Conservation (phyloP, 1,284 basidiomycete species). For the Afroboletus lepidellus region DNA sequence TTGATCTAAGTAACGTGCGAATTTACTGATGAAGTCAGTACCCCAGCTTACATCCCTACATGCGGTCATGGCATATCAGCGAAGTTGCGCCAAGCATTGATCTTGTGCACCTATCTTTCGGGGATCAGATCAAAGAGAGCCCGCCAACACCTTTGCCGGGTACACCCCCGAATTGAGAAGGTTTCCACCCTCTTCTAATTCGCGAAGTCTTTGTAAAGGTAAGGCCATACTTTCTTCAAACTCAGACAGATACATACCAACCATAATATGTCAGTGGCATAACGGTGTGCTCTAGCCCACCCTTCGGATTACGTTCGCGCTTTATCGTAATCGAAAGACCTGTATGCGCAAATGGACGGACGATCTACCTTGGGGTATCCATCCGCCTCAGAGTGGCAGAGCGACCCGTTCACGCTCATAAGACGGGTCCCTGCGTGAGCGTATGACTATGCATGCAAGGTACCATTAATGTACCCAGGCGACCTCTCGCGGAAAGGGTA, state of each 20-base stretch:
- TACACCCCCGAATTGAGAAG: neutral
- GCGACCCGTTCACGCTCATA: too few species aligned
- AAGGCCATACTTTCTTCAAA: neutral
- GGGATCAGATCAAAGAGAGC: neutral
- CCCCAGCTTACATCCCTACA: neutral
- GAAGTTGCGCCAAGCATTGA: neutral
- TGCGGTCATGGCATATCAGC: neutral
- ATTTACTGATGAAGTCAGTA: too few species aligned
- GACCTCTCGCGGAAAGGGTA: too few species aligned
- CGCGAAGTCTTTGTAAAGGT: neutral
- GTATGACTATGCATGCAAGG: too few species aligned
- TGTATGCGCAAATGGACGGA: neutral
- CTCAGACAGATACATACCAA: neutral
- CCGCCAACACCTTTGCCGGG: neutral
- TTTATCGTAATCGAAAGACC: neutral
- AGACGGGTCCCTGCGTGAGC: too few species aligned
- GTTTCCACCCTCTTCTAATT: neutral
- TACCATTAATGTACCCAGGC: too few species aligned
- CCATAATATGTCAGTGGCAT: neutral
- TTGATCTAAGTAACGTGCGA: too few species aligned
- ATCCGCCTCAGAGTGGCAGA: too few species aligned
- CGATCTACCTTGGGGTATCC: too few species aligned
- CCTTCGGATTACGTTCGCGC: neutral
- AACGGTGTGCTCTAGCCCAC: neutral
- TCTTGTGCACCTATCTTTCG: neutral